phyloP scores from a whole-genome alignment of 129 eudicot genomes.

The Deinandra increscens region DNA sequence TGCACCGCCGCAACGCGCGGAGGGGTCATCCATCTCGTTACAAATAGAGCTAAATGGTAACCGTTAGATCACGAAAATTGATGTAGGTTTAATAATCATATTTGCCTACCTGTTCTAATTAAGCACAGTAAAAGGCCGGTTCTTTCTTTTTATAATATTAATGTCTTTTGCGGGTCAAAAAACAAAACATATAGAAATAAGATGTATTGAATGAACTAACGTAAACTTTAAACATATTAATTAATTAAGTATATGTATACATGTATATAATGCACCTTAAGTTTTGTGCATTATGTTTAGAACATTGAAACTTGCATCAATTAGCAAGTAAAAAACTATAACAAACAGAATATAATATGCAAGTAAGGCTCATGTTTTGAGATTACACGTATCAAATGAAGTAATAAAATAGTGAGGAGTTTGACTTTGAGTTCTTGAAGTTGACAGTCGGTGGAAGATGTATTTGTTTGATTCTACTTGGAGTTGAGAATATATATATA shows the following conservation, averaged over 20 bases:
- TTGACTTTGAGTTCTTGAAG: conserved; percentile 45
- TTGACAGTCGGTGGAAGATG: conserved; percentile 39
- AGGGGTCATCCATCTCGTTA: no score
- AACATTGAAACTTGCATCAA: conserved; percentile 23
- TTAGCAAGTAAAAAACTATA: background rate
- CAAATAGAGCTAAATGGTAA: no score
- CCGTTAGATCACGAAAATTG: no score
- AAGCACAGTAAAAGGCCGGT: no score
- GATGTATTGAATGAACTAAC: no score
- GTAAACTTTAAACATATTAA: no score
- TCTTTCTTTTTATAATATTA: no score
- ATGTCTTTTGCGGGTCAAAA: no score
- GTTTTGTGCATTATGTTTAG: conserved; percentile 11
- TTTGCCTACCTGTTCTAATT: no score
- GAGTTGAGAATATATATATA: conserved; percentile 34
- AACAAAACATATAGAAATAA: no score
- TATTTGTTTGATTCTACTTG: conserved; percentile 37
- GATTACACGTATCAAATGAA: conserved; percentile 36
- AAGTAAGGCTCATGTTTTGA: conserved; percentile 31
- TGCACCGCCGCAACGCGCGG: no score
- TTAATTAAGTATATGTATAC: background rate
- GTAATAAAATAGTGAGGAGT: conserved; percentile 21
- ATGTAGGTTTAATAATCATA: no score
- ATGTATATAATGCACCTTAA: conserved; percentile 23
- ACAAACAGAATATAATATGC: background rate